Percentiles rank a stretch among this genome's conserved stretches.
These are phyloP conservation scores for Rosa persica DNA, from an alignment of 306 rosid genomes.

Conservation along the genomic window DNA sequence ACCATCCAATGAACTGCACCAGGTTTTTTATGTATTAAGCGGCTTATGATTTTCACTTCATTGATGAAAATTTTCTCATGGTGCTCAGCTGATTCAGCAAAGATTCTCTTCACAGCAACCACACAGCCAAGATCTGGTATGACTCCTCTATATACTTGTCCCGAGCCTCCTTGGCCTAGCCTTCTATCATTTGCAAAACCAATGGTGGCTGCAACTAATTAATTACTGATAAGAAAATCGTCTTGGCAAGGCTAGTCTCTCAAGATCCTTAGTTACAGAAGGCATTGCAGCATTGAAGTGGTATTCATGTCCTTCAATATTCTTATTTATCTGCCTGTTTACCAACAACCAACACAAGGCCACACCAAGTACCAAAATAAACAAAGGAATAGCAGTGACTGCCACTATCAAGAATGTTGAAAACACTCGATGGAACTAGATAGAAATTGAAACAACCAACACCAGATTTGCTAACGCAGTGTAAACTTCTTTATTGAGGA, in stretches of 20 bases:
- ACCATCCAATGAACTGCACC: slow-evolving; percentile 1
- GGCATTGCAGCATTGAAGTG: not conserved
- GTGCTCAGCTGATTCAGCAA: slow-evolving; percentile 34
- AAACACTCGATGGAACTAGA: no score
- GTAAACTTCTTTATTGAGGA: no score
- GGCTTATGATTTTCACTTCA: slow-evolving; percentile 18
- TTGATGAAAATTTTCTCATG: slow-evolving; percentile 12
- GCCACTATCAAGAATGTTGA: not conserved
- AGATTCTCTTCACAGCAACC: slow-evolving; percentile 59
- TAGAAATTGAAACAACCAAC: no score
- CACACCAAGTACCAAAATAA: not conserved
- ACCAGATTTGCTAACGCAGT: no score
- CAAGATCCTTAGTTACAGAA: slow-evolving; percentile 14
- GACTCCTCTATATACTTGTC: slow-evolving; percentile 24
- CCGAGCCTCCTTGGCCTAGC: slow-evolving; percentile 27
- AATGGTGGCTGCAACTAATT: slow-evolving; percentile 7
- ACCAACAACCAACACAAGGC: not conserved
- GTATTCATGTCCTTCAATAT: not conserved
- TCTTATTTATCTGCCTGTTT: not conserved
- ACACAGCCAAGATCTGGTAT: slow-evolving; percentile 24
- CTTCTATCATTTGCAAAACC: slow-evolving; percentile 7
- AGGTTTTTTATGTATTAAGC: slow-evolving; percentile 6
- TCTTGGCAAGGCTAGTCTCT: slow-evolving; percentile 3
- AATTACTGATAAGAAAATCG: slow-evolving; percentile 11
- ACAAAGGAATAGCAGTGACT: slow-evolving; percentile 2